These are phyloP conservation scores for Setomelanomma holmii DNA, from an alignment of 2,329 filamentous ascomycete species.

Conservation along the genomic window DNA sequence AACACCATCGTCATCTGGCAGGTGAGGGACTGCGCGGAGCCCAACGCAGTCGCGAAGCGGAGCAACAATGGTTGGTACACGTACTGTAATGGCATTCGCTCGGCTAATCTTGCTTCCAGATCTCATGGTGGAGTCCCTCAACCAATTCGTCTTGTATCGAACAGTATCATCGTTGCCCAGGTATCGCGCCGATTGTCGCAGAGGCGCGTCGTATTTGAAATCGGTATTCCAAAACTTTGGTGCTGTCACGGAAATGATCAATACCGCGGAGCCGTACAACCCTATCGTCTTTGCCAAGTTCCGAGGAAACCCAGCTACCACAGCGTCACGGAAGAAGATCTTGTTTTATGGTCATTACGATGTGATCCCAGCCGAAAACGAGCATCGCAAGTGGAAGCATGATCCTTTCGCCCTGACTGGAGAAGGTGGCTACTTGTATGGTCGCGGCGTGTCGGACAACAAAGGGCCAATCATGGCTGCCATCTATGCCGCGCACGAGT, in stretches of 20 bases:
- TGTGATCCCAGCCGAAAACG: constrained; percentile 87
- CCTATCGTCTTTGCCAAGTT: constrained; percentile 95
- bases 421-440: constrained; percentile 90
- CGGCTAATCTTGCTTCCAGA: constrained; percentile 52
- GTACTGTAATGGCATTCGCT: constrained; percentile 5
- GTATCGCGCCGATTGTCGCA: constrained; percentile 88
- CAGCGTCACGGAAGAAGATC: constrained; percentile 78
- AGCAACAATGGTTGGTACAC: constrained; percentile 62
- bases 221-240: constrained; percentile 92
- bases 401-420: constrained; percentile 92
- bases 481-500: constrained; percentile 88
- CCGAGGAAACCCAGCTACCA: constrained; percentile 72
- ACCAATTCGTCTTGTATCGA: constrained; percentile 88
- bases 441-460: constrained; percentile 95
- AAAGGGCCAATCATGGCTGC: constrained; percentile 96
- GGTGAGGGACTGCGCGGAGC: constrained; percentile 63
- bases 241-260: constrained; percentile 82
- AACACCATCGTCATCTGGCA: constrained; percentile 90
- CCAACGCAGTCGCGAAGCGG: constrained; percentile 54
- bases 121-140: constrained; percentile 68
- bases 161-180: constrained; percentile 88
- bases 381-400: constrained; percentile 80
- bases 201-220: constrained; percentile 89
- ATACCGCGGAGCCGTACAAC: constrained; percentile 78
- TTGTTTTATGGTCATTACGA: constrained; percentile 99